Evolutionary conservation across 192 early-diverging fungal species (phyloP), one percentile per base, ranked within the genome.

Genomic region (Podila epicladia): DNA sequence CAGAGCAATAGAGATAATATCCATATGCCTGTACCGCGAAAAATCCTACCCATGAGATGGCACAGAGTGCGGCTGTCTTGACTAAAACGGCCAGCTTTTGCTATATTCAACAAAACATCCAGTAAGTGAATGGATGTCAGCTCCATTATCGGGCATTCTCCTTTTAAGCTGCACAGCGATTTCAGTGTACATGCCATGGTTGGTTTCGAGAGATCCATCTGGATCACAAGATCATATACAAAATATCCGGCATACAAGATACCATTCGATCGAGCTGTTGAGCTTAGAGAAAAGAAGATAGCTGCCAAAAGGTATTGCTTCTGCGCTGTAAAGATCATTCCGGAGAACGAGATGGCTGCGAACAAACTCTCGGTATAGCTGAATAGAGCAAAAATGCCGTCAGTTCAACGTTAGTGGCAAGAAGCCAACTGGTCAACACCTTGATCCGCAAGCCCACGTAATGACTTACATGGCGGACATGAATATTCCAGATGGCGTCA

Each of bases 331-430:
- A 80, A 82, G 38, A 87, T 60, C 93, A 98, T 93, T 12, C 95
- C 95, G 1, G 86, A 82, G 70, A 98, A 97, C 13, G 91, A 91
- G 9, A 96, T 82, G 35, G 86, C 82, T 1, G 95, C 91, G 83
- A 97, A 98, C 35, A 93, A 71, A 51, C 93, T 94, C 82, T 98
- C 97, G 0, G 97, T 91, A 65, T 97, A 96, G n/a, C 77, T 80
- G 41, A 20, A 24, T n/a, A 12, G 20, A 35, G 28, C 6, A 48
- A 33, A 15, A 67, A 22, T 8, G 19, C 41, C 24, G 13, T 31
- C 28, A 65, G 9, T 28, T 37, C 41, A 45, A 6, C n/a, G 41
- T 19, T 2, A 45, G 4, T 1, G 13, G 22, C 2, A 62, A 33
- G 19, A 33, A 58, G 8, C 2, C 3, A 9, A 12, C 28, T 58